Evolutionary conservation across 2,329 filamentous ascomycete species (phyloP).

Genomic region (Rhexocercosporidium sp.): DNA sequence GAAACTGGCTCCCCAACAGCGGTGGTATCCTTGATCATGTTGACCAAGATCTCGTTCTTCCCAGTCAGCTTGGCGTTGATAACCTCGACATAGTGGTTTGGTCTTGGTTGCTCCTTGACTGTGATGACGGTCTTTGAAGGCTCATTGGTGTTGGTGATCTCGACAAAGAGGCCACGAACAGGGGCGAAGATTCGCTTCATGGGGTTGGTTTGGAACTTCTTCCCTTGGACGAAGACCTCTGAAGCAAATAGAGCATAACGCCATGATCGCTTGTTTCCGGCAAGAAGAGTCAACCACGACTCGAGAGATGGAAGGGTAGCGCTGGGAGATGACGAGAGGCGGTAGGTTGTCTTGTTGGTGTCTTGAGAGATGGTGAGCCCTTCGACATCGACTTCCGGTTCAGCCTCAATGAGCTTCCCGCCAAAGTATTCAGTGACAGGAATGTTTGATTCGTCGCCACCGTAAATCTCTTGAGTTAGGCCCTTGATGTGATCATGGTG

Average conservation of each 20-base stretch:
- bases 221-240: slow-evolving; percentile 91
- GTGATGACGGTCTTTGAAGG: slow-evolving; percentile 82
- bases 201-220: slow-evolving; percentile 97
- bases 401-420: slow-evolving; percentile 77
- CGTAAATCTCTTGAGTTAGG: slow-evolving; percentile 81
- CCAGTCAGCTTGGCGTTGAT: slow-evolving; percentile 80
- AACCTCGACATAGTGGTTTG: slow-evolving; percentile 86
- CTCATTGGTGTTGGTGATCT: slow-evolving; percentile 82
- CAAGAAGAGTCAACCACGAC: slow-evolving; percentile 86
- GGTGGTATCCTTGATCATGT: slow-evolving; percentile 91
- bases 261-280: slow-evolving; percentile 87
- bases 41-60: slow-evolving; percentile 82
- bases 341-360: slow-evolving; percentile 79
- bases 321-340: slow-evolving; percentile 76
- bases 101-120: slow-evolving; percentile 85
- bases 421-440: slow-evolving; percentile 95
- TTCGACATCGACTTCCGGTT: slow-evolving; percentile 79
- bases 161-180: slow-evolving; percentile 83
- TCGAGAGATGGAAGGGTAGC: slow-evolving; percentile 78
- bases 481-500: slow-evolving; percentile 85
- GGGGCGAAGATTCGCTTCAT: slow-evolving; percentile 91
- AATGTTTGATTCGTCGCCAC: slow-evolving; percentile 72
- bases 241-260: slow-evolving; percentile 92
- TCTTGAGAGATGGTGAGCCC: slow-evolving; percentile 85
- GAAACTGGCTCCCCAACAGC: slow-evolving; percentile 83